A percentile compares a stretch with the other conserved stretches of the same genome.
Evolutionary conservation across 305 asterid species (phyloP).

Genomic region (Fraxinus floribunda): DNA sequence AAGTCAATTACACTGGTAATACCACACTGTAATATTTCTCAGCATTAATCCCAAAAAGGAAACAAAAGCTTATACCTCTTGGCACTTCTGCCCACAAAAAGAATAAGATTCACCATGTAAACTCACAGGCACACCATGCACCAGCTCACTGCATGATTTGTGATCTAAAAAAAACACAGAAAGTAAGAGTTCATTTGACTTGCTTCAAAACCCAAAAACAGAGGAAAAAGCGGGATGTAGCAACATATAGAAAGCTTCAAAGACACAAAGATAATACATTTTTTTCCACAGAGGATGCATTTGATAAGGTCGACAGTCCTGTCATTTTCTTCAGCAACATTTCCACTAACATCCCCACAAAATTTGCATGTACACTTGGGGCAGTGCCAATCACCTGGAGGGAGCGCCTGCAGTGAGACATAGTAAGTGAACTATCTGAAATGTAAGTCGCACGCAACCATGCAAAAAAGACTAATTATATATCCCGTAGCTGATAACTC

Average conservation of each 20-base stretch:
- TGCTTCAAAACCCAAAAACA: background rate
- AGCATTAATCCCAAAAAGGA: constrained; percentile 11
- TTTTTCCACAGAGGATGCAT: constrained; percentile 82
- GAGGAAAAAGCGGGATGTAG: background rate
- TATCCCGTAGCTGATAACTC: background rate
- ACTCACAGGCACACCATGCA: constrained; percentile 36
- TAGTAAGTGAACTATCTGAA: constrained; percentile 20
- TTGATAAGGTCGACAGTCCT: constrained; percentile 36
- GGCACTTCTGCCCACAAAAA: constrained; percentile 81
- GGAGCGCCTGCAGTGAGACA: constrained; percentile 61
- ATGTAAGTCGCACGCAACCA: constrained; percentile 14
- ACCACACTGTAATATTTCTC: constrained; percentile 17
- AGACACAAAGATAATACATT: constrained; percentile 51
- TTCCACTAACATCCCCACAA: constrained; percentile 37
- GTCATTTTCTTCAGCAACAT: constrained; percentile 37
- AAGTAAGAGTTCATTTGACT: constrained; percentile 23
- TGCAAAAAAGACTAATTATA: background rate
- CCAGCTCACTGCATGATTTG: constrained; percentile 58
- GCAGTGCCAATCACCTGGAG: constrained; percentile 95
- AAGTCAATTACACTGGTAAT: background rate
- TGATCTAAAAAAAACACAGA: constrained; percentile 58
- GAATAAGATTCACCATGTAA: constrained; percentile 40
- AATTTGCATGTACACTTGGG: constrained; percentile 84
- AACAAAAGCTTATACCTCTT: constrained; percentile 61
- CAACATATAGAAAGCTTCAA: constrained; percentile 12